Percentiles rank a stretch among this genome's conserved stretches.
phyloP scores from a whole-genome alignment of 2,329 filamentous ascomycete species.

The Albophoma yamanashiensis region DNA sequence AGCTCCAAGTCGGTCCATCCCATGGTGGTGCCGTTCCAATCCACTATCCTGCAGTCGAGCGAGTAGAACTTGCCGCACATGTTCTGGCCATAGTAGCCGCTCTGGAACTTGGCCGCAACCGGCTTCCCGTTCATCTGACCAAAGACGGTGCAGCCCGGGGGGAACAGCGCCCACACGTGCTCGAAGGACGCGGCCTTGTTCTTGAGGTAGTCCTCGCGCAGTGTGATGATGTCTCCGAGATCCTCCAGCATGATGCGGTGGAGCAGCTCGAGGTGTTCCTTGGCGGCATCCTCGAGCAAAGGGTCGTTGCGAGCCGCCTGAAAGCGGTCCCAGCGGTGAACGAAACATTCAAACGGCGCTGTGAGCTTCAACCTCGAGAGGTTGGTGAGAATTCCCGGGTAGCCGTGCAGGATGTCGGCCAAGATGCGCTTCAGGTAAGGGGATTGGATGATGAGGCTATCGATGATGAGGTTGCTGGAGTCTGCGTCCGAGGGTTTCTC shows the following conservation, averaged over 20 bases:
- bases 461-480: conserved; percentile 47
- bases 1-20: conserved; percentile 25
- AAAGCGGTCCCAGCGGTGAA: conserved; percentile 52
- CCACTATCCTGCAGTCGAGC: conserved; percentile 29
- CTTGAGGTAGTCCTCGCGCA: conserved; percentile 37
- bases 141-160: conserved; percentile 31
- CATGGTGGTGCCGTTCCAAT: conserved; percentile 37
- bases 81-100: conserved; percentile 24
- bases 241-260: conserved; percentile 37
- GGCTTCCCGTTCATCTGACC: conserved; percentile 26
- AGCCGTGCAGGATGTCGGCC: conserved; percentile 41
- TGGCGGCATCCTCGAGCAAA: conserved; percentile 28
- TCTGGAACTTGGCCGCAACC: conserved; percentile 26
- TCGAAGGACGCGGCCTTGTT: conserved; percentile 43
- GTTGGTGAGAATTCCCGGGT: conserved; percentile 48
- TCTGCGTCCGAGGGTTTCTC: conserved; percentile 39
- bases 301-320: conserved; percentile 27
- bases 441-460: conserved; percentile 55
- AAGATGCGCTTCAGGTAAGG: conserved; percentile 48
- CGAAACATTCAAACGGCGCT: conserved; percentile 51
- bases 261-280: conserved; percentile 35
- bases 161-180: conserved; percentile 43
- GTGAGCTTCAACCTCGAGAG: conserved; percentile 51
- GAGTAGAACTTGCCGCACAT: conserved; percentile 26
- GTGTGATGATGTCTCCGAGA: conserved; percentile 36